Conservation (phyloP, 2,329 filamentous ascomycete species). For the Cercospora sp. region DNA sequence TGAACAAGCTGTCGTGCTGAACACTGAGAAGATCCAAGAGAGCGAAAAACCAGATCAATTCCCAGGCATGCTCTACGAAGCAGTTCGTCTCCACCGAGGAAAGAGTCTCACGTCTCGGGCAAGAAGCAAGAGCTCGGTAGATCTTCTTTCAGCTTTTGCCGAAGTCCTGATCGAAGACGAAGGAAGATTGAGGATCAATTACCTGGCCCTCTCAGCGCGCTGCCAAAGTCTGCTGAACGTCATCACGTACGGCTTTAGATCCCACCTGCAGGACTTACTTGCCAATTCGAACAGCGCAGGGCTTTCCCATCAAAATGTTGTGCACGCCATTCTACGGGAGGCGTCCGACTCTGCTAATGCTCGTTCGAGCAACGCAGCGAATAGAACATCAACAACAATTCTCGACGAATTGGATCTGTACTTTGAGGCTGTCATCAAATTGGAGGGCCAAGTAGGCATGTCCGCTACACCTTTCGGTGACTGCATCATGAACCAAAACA, state of each 20-base stretch:
- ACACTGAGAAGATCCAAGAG: background rate
- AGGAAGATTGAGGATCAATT: background rate
- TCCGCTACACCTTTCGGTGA: background rate
- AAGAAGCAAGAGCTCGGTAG: background rate
- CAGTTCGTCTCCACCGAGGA: background rate
- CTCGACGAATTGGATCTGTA: background rate
- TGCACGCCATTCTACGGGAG: background rate
- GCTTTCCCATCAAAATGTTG: background rate
- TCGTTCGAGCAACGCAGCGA: background rate
- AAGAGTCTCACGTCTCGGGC: background rate
- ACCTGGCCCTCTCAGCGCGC: background rate
- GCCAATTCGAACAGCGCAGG: background rate
- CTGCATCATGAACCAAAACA: background rate
- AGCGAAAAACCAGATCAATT: background rate
- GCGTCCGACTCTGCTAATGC: background rate
- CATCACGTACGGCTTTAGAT: background rate
- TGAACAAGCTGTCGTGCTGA: background rate
- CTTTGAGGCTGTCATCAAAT: background rate
- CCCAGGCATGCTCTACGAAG: background rate
- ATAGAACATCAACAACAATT: background rate
- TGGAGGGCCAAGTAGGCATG: background rate
- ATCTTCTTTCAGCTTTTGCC: background rate
- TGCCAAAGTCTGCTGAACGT: background rate
- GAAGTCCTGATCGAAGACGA: background rate
- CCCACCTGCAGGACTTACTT: background rate